phyloP scores from a whole-genome alignment of 2,329 filamentous ascomycete genomes.

The Bipolaris bicolor region DNA sequence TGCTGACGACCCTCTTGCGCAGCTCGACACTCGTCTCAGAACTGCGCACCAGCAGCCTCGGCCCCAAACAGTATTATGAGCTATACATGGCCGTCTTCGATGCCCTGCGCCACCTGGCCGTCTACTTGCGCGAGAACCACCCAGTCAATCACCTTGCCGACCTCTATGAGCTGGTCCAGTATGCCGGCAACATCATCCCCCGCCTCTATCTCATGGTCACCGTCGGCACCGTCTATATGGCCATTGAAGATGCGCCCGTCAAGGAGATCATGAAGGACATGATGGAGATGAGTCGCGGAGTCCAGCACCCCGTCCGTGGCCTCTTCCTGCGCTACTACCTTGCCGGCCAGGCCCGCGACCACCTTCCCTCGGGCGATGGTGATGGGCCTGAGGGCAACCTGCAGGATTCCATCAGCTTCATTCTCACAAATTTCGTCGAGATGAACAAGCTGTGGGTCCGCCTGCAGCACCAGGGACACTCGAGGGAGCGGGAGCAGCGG shows the following conservation, averaged over 20 bases:
- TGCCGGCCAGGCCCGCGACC: constrained; percentile 90
- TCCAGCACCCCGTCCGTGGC: constrained; percentile 94
- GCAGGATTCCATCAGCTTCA: constrained; percentile 97
- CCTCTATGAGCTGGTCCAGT: constrained; percentile 96
- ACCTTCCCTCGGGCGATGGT: constrained; percentile 77
- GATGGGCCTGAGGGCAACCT: constrained; percentile 95
- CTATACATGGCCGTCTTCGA: constrained; percentile 99
- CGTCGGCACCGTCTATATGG: constrained; percentile 98
- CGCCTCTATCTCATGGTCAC: constrained; percentile 99
- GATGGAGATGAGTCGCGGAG: constrained; percentile 99
- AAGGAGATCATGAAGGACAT: constrained; percentile 99
- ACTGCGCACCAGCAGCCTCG: constrained; percentile 91
- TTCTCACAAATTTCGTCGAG: constrained; percentile 98
- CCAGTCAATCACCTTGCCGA: constrained; percentile 98
- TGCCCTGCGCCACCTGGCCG: constrained; percentile 91
- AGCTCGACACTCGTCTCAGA: constrained; percentile 99
- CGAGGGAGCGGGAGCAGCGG: constrained; percentile 88
- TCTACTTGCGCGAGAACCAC: constrained; percentile 96
- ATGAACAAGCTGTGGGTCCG: constrained; percentile 99
- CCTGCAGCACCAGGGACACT: constrained; percentile 95
- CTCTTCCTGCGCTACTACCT: constrained; percentile 96
- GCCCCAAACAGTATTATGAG: constrained; percentile 99
- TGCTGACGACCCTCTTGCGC: constrained; percentile 22
- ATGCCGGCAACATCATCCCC: constrained; percentile 96
- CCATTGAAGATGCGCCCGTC: constrained; percentile 94